Conservation (phyloP, 306 rosid species). For the Canavalia ensiformis region DNA sequence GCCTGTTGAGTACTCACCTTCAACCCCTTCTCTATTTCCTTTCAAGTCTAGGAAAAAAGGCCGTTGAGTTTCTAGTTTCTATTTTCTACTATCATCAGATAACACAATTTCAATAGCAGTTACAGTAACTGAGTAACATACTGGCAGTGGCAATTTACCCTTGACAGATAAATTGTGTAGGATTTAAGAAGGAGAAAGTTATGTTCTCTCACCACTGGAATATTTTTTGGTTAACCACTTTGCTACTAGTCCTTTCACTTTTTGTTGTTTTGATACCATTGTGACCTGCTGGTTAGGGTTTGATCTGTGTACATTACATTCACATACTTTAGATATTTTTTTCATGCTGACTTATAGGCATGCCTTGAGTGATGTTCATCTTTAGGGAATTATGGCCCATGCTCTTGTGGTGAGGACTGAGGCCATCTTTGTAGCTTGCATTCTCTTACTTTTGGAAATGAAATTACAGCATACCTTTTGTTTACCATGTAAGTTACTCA, state of each 20-base stretch:
- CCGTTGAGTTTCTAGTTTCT: slow-evolving; percentile 56
- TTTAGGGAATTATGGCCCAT: slow-evolving; percentile 49
- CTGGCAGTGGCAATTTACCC: slow-evolving; percentile 38
- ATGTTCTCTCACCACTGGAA: slow-evolving; percentile 32
- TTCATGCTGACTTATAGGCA: slow-evolving; percentile 56
- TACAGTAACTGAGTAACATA: slow-evolving; percentile 32
- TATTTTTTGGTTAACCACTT: slow-evolving; percentile 21
- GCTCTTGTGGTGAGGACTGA: slow-evolving; percentile 37
- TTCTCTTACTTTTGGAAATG: slow-evolving; percentile 44
- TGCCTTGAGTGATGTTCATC: slow-evolving; percentile 48
- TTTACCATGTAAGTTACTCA: slow-evolving; percentile 43
- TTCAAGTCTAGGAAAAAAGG: slow-evolving; percentile 64
- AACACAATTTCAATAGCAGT: slow-evolving; percentile 10
- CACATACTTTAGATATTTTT: slow-evolving; percentile 45
- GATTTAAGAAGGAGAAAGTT: slow-evolving; percentile 34
- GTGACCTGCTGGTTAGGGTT: slow-evolving; percentile 45
- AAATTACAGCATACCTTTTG: slow-evolving; percentile 47
- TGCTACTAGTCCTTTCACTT: slow-evolving; percentile 30
- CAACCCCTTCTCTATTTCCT: slow-evolving; percentile 76
- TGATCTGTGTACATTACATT: slow-evolving; percentile 43
- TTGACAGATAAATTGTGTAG: slow-evolving; percentile 48
- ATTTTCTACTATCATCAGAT: neutral
- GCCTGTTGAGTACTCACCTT: slow-evolving; percentile 79
- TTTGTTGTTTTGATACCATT: slow-evolving; percentile 36
- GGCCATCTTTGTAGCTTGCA: slow-evolving; percentile 34